phyloP scores from a whole-genome alignment of 805 yeast species.

The Yarrowia bubula region DNA sequence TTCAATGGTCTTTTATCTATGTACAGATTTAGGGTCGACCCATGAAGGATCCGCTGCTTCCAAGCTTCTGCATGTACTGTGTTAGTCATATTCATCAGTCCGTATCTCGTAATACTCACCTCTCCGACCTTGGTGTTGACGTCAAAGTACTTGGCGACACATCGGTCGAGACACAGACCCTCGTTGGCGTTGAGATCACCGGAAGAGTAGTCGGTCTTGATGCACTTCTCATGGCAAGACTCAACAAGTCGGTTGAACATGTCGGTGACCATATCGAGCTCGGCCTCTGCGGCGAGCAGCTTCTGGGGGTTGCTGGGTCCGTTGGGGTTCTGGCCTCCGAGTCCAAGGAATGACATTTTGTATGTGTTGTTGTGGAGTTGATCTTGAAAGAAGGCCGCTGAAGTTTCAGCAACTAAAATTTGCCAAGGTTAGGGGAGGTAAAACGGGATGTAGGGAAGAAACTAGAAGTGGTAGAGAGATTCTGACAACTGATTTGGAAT shows the following conservation, averaged over 20 bases:
- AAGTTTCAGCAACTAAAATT: slow-evolving; percentile 26
- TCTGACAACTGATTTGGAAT: not conserved
- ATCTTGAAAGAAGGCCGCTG: not conserved
- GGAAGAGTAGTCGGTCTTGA: slow-evolving; percentile 56
- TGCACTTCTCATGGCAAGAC: slow-evolving; percentile 86
- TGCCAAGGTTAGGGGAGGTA: slow-evolving; percentile 16
- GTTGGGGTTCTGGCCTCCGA: slow-evolving; percentile 49
- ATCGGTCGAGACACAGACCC: slow-evolving; percentile 86
- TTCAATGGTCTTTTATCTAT: not conserved
- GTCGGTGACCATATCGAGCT: slow-evolving; percentile 94
- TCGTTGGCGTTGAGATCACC: slow-evolving; percentile 77
- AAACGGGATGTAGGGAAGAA: not conserved
- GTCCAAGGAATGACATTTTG: slow-evolving; percentile 47
- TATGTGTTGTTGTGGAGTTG: not conserved
- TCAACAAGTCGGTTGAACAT: slow-evolving; percentile 92
- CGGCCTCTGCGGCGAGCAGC: slow-evolving; percentile 85
- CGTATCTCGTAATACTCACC: slow-evolving; percentile 33
- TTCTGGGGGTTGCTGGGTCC: slow-evolving; percentile 38
- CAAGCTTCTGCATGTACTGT: slow-evolving; percentile 53
- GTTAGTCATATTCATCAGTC: not conserved
- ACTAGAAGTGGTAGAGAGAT: not conserved
- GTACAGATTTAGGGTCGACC: slow-evolving; percentile 29
- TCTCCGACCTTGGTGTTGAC: slow-evolving; percentile 95
- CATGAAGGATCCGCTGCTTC: slow-evolving; percentile 38
- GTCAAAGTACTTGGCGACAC: slow-evolving; percentile 92